phyloP scores from a whole-genome alignment of 1,139 yeast genomes.

The Zygosaccharomyces pseudobailii region DNA sequence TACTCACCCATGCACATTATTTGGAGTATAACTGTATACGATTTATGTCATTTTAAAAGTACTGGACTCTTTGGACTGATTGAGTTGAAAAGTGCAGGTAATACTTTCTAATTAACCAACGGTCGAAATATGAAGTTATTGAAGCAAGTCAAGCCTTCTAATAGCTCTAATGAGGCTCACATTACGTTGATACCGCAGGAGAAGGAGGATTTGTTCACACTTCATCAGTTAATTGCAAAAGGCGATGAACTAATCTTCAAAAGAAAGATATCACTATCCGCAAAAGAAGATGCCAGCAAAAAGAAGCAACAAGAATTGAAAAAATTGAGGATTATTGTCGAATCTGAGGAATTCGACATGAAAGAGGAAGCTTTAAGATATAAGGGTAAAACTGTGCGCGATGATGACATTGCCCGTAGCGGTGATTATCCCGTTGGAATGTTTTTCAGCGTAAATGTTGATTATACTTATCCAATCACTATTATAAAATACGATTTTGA shows the following conservation, averaged over 20 bases:
- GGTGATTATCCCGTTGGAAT: conserved; percentile 74
- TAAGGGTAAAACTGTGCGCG: conserved; percentile 72
- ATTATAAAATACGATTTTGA: conserved; percentile 80
- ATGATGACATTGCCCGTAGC: conserved; percentile 41
- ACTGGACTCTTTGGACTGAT: too few species aligned
- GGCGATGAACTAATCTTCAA: conserved; percentile 71
- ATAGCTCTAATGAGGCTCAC: conserved; percentile 21
- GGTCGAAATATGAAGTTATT: conserved; percentile 7
- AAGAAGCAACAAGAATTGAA: conserved; percentile 30
- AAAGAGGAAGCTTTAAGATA: conserved; percentile 71
- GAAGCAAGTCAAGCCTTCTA: conserved; percentile 2
- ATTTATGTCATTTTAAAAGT: not conserved
- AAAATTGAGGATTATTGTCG: conserved; percentile 45
- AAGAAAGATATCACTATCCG: conserved; percentile 39
- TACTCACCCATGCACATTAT: too few species aligned
- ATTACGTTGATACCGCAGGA: conserved; percentile 74
- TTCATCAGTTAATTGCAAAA: conserved; percentile 71
- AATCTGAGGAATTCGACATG: conserved; percentile 72
- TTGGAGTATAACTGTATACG: conserved; percentile 1
- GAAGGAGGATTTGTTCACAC: conserved; percentile 85
- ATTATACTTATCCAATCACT: conserved; percentile 62
- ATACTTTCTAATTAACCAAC: not conserved
- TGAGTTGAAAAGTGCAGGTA: too few species aligned
- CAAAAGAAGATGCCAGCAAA: conserved; percentile 26
- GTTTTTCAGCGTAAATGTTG: conserved; percentile 82